Percentiles rank a stretch among this genome's conserved stretches.
Evolutionary conservation across 768 basidiomycete species (phyloP).

Genomic region (Mycena galericulata): DNA sequence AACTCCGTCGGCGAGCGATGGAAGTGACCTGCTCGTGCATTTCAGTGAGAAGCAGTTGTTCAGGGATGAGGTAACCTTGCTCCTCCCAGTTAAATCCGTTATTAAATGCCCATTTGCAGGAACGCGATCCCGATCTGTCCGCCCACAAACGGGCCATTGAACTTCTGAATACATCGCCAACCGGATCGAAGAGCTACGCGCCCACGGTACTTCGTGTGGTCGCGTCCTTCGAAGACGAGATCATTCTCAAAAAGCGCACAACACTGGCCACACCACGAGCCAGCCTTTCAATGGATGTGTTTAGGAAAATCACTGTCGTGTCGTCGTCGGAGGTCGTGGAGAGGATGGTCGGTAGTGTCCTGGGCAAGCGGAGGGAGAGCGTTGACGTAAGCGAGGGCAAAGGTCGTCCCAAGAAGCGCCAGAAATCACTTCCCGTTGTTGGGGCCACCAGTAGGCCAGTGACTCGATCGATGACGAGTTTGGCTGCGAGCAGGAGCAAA

Average conservation of each 20-base stretch:
- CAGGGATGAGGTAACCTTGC: neutral
- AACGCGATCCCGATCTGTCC: neutral
- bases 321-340: neutral
- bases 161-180: neutral
- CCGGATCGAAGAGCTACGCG: neutral
- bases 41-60: neutral
- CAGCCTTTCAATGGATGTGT: conserved; percentile 4
- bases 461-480: too few relatives aligned
- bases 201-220: conserved; percentile 10
- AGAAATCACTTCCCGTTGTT: too few relatives aligned
- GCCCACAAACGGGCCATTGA: conserved; percentile 8
- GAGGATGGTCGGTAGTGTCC: neutral
- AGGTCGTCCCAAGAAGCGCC: too few relatives aligned
- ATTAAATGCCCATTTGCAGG: neutral
- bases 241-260: neutral
- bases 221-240: neutral
- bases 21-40: neutral
- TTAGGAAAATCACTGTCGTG: neutral
- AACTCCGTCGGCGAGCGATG: conserved; percentile 29
- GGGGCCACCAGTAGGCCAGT: too few relatives aligned
- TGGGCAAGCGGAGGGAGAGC: too few relatives aligned
- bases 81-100: too few relatives aligned
- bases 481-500: too few relatives aligned
- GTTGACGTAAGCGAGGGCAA: too few relatives aligned
- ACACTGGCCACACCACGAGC: neutral